Conservation (phyloP, 1,284 basidiomycete species). For the Mrakiaceae sp. region DNA sequence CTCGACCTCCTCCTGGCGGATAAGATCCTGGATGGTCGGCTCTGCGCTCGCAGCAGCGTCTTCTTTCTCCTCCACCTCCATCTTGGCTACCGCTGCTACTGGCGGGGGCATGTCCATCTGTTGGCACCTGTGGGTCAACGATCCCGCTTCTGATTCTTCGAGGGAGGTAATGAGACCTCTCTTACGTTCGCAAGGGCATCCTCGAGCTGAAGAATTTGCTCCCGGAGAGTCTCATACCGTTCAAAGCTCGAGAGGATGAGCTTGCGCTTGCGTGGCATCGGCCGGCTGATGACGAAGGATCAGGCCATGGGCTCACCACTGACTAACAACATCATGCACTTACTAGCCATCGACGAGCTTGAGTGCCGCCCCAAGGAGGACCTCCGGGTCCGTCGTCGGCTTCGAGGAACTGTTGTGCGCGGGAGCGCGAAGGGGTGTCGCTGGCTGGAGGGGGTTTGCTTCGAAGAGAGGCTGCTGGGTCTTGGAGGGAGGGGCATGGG, state of each 20-base stretch:
- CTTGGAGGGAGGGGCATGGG: slow-evolving; percentile 9
- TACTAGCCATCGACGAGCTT: slow-evolving; percentile 15
- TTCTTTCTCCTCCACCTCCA: background rate
- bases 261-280: slow-evolving; percentile 13
- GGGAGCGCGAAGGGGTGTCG: slow-evolving; percentile 1
- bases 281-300: background rate
- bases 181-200: background rate
- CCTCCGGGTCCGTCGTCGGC: slow-evolving; percentile 5
- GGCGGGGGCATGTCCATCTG: too few species aligned
- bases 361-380: slow-evolving; percentile 5
- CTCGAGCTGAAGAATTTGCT: slow-evolving; percentile 4
- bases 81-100: too few species aligned
- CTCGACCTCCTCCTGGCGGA: slow-evolving; percentile 3
- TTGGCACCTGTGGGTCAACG: too few species aligned
- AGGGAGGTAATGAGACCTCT: too few species aligned
- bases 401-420: background rate
- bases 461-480: slow-evolving; percentile 10
- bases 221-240: slow-evolving; percentile 1
- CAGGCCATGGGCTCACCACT: background rate
- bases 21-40: slow-evolving; percentile 1
- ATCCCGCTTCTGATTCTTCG: too few species aligned
- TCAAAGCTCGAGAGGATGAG: slow-evolving; percentile 1
- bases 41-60: background rate
- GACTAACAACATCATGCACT: background rate
- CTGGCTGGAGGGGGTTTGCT: slow-evolving; percentile 8